A percentile compares a stretch with the other conserved stretches of the same genome.
These are phyloP conservation scores for Baudoinia panamericana DNA, from an alignment of 495 filamentous ascomycete genomes.

Conservation along the genomic window DNA sequence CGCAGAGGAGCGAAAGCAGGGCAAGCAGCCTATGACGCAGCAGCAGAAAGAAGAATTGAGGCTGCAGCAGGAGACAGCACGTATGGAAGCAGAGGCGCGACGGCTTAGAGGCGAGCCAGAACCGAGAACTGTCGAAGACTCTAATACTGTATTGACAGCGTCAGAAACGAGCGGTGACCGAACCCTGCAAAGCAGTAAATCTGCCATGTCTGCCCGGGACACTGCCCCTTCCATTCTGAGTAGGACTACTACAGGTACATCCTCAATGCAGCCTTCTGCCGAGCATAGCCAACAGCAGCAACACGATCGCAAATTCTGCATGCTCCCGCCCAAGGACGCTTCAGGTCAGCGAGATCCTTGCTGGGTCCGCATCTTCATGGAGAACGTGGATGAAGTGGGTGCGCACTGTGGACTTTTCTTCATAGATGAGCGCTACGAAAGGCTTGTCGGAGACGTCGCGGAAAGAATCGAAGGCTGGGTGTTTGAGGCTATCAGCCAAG, in stretches of 20 bases:
- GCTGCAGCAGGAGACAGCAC: slow-evolving; percentile 7
- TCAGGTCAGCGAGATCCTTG: slow-evolving; percentile 44
- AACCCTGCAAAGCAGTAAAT: too few species aligned
- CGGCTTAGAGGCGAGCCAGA: slow-evolving; percentile 15
- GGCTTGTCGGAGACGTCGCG: slow-evolving; percentile 61
- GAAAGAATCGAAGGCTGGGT: slow-evolving; percentile 61
- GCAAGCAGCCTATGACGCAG: slow-evolving; percentile 20
- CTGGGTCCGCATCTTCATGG: slow-evolving; percentile 70
- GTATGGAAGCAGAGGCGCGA: slow-evolving; percentile 18
- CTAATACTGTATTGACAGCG: too few species aligned
- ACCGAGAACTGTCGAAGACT: too few species aligned
- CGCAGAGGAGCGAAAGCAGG: slow-evolving; percentile 15
- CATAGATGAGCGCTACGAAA: slow-evolving; percentile 52
- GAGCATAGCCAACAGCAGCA: slow-evolving; percentile 32
- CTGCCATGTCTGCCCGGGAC: too few species aligned
- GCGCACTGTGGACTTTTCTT: slow-evolving; percentile 81
- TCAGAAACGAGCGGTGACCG: too few species aligned
- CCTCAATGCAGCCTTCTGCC: too few species aligned
- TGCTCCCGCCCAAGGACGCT: slow-evolving; percentile 40
- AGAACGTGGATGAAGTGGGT: slow-evolving; percentile 67
- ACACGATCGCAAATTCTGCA: slow-evolving; percentile 64
- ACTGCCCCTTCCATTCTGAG: too few species aligned
- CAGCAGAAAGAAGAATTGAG: slow-evolving; percentile 12
- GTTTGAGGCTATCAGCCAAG: slow-evolving; percentile 29
- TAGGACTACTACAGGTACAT: too few species aligned